A percentile compares a stretch with the other conserved stretches of the same genome.
Conservation (phyloP, 192 early-diverging fungal species). For the Thamnidium elegans region DNA sequence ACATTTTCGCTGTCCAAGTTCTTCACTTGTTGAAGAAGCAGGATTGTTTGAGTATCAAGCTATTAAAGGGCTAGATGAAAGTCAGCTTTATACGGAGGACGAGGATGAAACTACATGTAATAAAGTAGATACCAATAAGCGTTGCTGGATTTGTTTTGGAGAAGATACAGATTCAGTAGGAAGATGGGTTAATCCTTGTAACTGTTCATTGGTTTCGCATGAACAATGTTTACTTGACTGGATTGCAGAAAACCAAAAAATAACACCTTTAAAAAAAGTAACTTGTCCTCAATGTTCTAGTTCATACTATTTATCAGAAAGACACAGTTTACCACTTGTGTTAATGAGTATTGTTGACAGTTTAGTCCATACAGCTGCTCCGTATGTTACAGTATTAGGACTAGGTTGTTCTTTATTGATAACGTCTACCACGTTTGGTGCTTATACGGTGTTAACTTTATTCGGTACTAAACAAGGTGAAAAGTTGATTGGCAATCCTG, state of each 20-base stretch:
- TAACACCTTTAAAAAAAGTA: conserved; percentile 46
- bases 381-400: conserved; percentile 59
- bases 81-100: too few species aligned
- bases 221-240: conserved; percentile 75
- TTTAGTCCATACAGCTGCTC: conserved; percentile 55
- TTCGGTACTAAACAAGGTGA: conserved; percentile 64
- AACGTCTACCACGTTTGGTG: conserved; percentile 66
- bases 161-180: conserved; percentile 56
- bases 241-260: conserved; percentile 68
- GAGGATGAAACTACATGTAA: too few species aligned
- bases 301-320: conserved; percentile 58
- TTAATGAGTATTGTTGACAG: conserved; percentile 51
- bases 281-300: conserved; percentile 67
- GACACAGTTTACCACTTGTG: conserved; percentile 46
- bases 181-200: conserved; percentile 70
- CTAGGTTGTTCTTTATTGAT: conserved; percentile 61
- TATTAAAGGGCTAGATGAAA: too few species aligned
- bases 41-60: background rate
- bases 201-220: conserved; percentile 73
- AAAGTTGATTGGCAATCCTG: conserved; percentile 50
- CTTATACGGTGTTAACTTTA: conserved; percentile 62
- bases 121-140: background rate
- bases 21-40: conserved; percentile 4
- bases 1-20: conserved; percentile 13
- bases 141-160: conserved; percentile 79